phyloP scores from a whole-genome alignment of 305 asterid genomes.

The Rubia peregrina region DNA sequence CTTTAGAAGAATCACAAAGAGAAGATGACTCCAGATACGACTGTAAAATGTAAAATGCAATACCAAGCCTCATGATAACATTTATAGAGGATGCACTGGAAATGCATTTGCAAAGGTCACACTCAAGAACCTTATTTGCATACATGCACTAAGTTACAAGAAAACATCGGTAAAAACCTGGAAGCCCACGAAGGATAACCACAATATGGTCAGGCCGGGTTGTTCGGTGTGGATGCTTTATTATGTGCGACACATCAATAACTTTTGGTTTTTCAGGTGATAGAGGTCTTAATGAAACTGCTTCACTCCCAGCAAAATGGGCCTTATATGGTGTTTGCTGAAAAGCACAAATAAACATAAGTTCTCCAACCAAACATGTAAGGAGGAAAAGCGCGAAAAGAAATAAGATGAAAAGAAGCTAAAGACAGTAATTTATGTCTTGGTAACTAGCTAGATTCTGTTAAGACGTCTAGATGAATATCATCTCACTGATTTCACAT shows the following conservation, averaged over 20 bases:
- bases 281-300: conserved; percentile 30
- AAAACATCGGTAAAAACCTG: conserved; percentile 41
- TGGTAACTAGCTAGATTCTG: background rate
- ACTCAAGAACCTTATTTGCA: background rate
- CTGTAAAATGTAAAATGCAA: background rate
- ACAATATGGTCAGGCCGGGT: conserved; percentile 91
- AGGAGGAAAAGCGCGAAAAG: background rate
- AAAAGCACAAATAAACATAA: conserved; percentile 18
- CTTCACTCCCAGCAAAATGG: conserved; percentile 41
- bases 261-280: conserved; percentile 47
- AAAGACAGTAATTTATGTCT: background rate
- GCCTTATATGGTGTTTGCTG: conserved; percentile 40
- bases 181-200: conserved; percentile 87
- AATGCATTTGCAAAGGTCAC: background rate
- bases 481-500: background rate
- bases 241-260: conserved; percentile 70
- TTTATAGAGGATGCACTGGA: background rate
- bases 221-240: conserved; percentile 81
- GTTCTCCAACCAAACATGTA: background rate
- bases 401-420: background rate
- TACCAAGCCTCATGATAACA: background rate
- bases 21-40: background rate
- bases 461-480: background rate
- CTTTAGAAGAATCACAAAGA: background rate
- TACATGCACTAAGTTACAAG: background rate